These are phyloP conservation scores for Globisporangium perplexum DNA, from an alignment of 352 stramenopile species.

Conservation along the genomic window DNA sequence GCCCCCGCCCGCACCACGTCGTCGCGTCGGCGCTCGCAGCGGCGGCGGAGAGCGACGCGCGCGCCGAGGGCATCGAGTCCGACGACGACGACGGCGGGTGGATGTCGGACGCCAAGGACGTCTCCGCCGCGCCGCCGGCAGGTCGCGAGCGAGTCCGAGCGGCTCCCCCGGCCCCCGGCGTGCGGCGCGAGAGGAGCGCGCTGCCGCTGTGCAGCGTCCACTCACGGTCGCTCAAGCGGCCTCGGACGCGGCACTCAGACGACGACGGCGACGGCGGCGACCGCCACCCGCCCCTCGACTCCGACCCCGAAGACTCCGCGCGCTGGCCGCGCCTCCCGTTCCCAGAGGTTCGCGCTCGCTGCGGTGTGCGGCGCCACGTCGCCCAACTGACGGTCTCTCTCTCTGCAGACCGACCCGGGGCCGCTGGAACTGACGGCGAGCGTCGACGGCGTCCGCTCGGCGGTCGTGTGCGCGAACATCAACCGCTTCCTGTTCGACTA, in stretches of 20 bases:
- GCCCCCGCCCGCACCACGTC: constrained; percentile 29
- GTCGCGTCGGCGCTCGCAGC: constrained; percentile 22
- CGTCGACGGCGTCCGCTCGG: constrained; percentile 5
- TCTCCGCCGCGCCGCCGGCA: background rate
- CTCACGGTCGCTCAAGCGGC: constrained; percentile 3
- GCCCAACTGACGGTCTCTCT: too few species aligned
- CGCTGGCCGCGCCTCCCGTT: constrained; percentile 49
- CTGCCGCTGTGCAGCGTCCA: constrained; percentile 1
- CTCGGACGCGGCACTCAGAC: constrained; percentile 7
- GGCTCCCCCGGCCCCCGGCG: background rate
- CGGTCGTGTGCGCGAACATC: constrained; percentile 53
- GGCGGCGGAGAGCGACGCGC: too few species aligned
- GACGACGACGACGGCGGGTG: constrained; percentile 48
- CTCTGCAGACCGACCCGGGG: constrained; percentile 21
- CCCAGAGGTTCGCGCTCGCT: constrained; percentile 24
- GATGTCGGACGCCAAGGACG: constrained; percentile 58
- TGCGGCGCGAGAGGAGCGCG: background rate
- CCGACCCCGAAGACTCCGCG: constrained; percentile 16
- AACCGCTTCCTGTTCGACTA: constrained; percentile 77
- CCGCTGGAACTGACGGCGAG: constrained; percentile 31
- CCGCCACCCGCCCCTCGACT: constrained; percentile 2
- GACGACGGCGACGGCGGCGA: constrained; percentile 6
- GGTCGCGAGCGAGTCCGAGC: background rate
- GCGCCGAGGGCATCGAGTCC: constrained; percentile 16
- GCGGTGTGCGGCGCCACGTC: background rate